A percentile compares a stretch with the other conserved stretches of the same genome.
phyloP scores from a whole-genome alignment of 1,139 yeast species.

The Blastobotrys arbuscula region DNA sequence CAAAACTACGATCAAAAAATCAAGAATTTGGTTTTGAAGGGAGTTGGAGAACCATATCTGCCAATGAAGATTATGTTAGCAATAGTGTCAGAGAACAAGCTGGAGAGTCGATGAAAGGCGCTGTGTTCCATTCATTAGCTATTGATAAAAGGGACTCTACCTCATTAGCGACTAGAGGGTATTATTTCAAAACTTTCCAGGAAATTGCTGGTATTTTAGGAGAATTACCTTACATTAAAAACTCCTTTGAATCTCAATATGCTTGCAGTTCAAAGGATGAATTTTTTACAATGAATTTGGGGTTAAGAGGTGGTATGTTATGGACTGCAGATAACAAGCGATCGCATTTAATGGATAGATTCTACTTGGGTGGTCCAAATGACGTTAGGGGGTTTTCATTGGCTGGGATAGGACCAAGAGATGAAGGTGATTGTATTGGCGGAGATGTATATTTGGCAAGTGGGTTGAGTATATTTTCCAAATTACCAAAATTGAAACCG shows the following conservation, averaged over 20 bases:
- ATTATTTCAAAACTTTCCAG: conserved; percentile 44
- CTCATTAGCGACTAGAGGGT: conserved; percentile 45
- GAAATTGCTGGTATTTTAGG: conserved; percentile 50
- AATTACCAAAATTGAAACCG: conserved; percentile 48
- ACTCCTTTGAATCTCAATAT: conserved; percentile 28
- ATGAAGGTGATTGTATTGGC: conserved; percentile 52
- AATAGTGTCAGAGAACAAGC: conserved; percentile 33
- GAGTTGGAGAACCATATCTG: conserved; percentile 54
- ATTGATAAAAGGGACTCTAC: conserved; percentile 32
- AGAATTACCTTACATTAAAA: conserved; percentile 31
- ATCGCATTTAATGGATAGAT: conserved; percentile 40
- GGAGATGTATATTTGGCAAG: conserved; percentile 72
- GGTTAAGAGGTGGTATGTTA: conserved; percentile 26
- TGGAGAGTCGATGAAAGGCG: conserved; percentile 36
- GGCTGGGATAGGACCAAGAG: conserved; percentile 86
- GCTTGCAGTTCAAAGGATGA: conserved; percentile 23
- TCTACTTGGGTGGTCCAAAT: conserved; percentile 76
- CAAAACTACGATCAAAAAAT: conserved; percentile 39
- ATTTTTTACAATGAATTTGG: conserved; percentile 16
- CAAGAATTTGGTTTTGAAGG: conserved; percentile 59
- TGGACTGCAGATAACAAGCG: conserved; percentile 18
- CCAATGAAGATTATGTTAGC: conserved; percentile 33
- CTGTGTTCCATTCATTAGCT: conserved; percentile 30
- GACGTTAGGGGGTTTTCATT: conserved; percentile 71
- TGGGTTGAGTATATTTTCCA: conserved; percentile 63